A percentile compares a stretch with the other conserved stretches of the same genome.
These are phyloP conservation scores for Polygonum maritimum DNA, from an alignment of 148 eudicot species.

Conservation along the genomic window DNA sequence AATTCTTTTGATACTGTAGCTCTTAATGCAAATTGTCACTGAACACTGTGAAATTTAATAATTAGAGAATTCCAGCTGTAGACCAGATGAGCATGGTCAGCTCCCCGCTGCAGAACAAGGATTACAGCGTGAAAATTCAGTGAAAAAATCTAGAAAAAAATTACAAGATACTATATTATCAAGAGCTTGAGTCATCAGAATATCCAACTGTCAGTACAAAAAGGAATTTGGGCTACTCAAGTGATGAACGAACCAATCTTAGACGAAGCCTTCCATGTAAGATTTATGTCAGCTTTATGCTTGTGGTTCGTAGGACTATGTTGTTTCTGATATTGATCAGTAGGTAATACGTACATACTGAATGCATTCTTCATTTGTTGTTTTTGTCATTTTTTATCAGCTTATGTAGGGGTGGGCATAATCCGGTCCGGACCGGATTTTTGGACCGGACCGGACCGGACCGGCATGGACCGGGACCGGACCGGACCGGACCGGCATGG, in stretches of 20 bases:
- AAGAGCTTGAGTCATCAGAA: conserved; percentile 82
- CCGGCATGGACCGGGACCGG: no score
- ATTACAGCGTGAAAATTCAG: conserved; percentile 22
- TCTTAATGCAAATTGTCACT: neutral
- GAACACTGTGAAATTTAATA: conserved; percentile 22
- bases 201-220: conserved; percentile 58
- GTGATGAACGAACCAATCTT: conserved; percentile 75
- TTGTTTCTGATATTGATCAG: no score
- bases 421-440: no score
- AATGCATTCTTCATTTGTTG: no score
- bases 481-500: no score
- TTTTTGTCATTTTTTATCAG: no score
- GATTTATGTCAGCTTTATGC: conserved; percentile 3
- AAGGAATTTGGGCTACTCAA: conserved; percentile 90
- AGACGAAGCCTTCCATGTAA: conserved; percentile 28
- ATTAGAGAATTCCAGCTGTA: conserved; percentile 46
- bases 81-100: conserved; percentile 26
- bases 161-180: conserved; percentile 65
- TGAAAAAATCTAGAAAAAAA: conserved; percentile 24
- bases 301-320: no score
- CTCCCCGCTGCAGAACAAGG: conserved; percentile 28
- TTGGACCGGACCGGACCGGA: no score
- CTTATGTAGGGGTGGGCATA: no score
- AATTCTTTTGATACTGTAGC: neutral
- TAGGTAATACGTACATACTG: no score